phyloP scores from a whole-genome alignment of 805 yeast species.

The Suhomyces prunicola region DNA sequence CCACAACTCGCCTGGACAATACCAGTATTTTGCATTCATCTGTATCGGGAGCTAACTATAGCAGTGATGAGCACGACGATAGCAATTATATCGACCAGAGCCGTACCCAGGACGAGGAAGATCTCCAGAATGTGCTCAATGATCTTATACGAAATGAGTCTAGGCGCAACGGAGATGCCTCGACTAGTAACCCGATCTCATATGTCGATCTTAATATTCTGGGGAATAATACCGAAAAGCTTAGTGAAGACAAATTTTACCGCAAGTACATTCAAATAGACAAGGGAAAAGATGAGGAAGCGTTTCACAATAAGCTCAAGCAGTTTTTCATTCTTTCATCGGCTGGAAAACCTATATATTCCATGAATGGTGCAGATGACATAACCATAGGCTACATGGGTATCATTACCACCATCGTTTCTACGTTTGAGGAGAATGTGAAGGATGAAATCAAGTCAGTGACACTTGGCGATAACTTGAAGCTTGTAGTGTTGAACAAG shows the following conservation, averaged over 20 bases:
- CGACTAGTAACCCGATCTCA: background rate
- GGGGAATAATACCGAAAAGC: background rate
- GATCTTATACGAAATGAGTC: slow-evolving; percentile 17
- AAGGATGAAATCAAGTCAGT: slow-evolving; percentile 48
- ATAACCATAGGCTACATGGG: slow-evolving; percentile 71
- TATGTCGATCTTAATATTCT: slow-evolving; percentile 13
- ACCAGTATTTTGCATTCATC: slow-evolving; percentile 2
- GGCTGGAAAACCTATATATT: slow-evolving; percentile 87
- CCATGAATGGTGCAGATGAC: slow-evolving; percentile 71
- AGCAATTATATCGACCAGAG: slow-evolving; percentile 6
- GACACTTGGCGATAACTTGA: slow-evolving; percentile 45
- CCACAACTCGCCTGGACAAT: background rate
- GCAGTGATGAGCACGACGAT: slow-evolving; percentile 8
- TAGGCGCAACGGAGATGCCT: background rate
- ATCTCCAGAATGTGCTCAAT: slow-evolving; percentile 20
- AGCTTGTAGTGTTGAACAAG: slow-evolving; percentile 57
- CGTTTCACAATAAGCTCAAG: slow-evolving; percentile 43
- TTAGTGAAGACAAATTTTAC: slow-evolving; percentile 11
- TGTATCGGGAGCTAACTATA: background rate
- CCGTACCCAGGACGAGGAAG: slow-evolving; percentile 19
- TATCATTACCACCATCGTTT: slow-evolving; percentile 72
- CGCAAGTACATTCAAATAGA: slow-evolving; percentile 14
- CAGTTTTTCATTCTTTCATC: slow-evolving; percentile 76
- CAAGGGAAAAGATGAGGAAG: slow-evolving; percentile 10
- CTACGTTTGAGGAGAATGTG: slow-evolving; percentile 54